Evolutionary conservation across 2,329 filamentous ascomycete species (phyloP).

Genomic region (Fusarium proliferatum): DNA sequence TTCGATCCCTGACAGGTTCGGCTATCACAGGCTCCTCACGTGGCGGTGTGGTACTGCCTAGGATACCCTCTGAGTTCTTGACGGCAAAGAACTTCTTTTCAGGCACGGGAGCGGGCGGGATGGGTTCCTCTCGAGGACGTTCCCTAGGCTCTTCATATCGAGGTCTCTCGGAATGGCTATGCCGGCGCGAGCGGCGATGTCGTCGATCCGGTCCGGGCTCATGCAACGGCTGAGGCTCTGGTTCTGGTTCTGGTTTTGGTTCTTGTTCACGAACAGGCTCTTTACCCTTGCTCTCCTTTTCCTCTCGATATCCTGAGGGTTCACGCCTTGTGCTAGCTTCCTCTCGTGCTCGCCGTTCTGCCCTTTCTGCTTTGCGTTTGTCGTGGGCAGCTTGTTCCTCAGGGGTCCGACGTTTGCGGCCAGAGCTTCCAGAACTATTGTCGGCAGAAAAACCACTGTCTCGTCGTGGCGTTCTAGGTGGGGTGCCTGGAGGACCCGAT

Average conservation of each 20-base stretch:
- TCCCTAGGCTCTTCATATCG: slow-evolving; percentile 48
- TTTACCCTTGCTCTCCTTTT: slow-evolving; percentile 47
- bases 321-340: slow-evolving; percentile 40
- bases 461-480: slow-evolving; percentile 55
- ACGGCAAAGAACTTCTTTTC: slow-evolving; percentile 58
- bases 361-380: slow-evolving; percentile 59
- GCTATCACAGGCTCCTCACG: slow-evolving; percentile 36
- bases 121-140: slow-evolving; percentile 37
- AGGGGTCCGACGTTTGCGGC: slow-evolving; percentile 54
- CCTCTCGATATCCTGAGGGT: slow-evolving; percentile 21
- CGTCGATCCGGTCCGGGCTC: slow-evolving; percentile 40
- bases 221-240: neutral
- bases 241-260: slow-evolving; percentile 8
- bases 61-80: slow-evolving; percentile 52
- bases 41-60: slow-evolving; percentile 42
- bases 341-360: slow-evolving; percentile 42
- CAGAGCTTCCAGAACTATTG: slow-evolving; percentile 49
- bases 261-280: slow-evolving; percentile 37
- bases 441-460: slow-evolving; percentile 61
- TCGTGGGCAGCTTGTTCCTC: slow-evolving; percentile 65
- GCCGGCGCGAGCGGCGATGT: slow-evolving; percentile 56
- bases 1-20: slow-evolving; percentile 37
- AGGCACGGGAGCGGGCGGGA: slow-evolving; percentile 34
- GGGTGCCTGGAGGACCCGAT: slow-evolving; percentile 49
- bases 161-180: slow-evolving; percentile 53